Evolutionary conservation across 495 filamentous ascomycete species (phyloP).

Genomic region (Neurospora discreta): DNA sequence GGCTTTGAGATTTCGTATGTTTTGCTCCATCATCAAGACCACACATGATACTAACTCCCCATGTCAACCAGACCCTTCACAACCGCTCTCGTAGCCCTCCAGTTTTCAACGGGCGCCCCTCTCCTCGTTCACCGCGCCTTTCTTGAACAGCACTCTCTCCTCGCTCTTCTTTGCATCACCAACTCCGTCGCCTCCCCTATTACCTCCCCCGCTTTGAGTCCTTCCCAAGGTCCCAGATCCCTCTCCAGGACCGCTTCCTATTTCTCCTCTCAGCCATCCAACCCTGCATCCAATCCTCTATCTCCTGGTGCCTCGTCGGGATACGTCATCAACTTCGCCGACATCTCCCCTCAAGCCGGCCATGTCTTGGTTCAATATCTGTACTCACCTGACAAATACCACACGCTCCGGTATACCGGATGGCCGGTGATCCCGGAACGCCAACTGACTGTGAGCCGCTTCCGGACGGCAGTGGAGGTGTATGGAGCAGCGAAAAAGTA

Average conservation of each 20-base stretch:
- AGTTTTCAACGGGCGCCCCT: constrained; percentile 5
- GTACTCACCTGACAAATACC: constrained; percentile 5
- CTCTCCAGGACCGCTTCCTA: background rate
- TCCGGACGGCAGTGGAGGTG: constrained; percentile 4
- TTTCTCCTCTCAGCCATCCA: background rate
- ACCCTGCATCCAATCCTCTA: background rate
- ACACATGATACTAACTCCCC: no score
- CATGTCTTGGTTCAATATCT: constrained; percentile 22
- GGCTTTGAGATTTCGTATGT: background rate
- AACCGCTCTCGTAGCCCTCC: constrained; percentile 6
- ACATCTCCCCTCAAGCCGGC: constrained; percentile 10
- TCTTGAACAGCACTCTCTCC: constrained; percentile 3
- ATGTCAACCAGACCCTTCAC: constrained; percentile 14
- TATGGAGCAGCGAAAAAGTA: constrained; percentile 5
- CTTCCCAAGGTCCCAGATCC: background rate
- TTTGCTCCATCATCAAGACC: no score
- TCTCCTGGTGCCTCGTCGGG: background rate
- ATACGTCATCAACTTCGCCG: background rate
- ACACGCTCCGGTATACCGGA: background rate
- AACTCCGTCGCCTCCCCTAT: background rate
- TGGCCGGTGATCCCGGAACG: background rate
- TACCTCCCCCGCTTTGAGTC: background rate
- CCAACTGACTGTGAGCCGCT: background rate
- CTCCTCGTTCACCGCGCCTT: constrained; percentile 10
- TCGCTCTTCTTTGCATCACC: constrained; percentile 1